Evolutionary conservation across 371 early-diverging fungal species (phyloP), one percentile per base, ranked within the genome.

Genomic region (Lichtheimia corymbifera): DNA sequence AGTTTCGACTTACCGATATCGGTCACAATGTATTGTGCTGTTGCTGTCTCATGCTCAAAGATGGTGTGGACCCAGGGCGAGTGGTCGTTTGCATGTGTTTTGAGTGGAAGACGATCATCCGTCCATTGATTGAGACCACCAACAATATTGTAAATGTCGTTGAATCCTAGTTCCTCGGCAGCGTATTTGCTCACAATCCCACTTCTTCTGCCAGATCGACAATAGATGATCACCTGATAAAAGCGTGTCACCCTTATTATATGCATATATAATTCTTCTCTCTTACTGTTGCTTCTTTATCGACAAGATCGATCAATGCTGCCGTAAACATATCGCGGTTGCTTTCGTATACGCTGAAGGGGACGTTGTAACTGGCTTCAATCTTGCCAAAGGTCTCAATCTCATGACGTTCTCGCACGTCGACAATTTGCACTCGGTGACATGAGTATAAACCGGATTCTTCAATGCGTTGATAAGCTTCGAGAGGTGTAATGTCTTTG

Each of bases 41-140:
- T 77, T 50, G 74, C 80, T 5, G 80, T 80, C 9, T 74, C 75
- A 20, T 30, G 27, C 22, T 77, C 80, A 55, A 80, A 66, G 9
- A 80, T 41, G 13, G 75, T 69, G 55, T 77, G 77, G 1, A 80
- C 72, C 73, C 77, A 74, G 49, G 80, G 77, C 5, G 80, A 76
- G 55, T 80, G 80, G 17, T 80, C 76, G 15, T 76, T 74, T 43
- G 62, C 59, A 22, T 66, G 73, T 12, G 74, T 56, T 28, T 71
- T 63, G 13, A 74, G 49, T 20, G 79, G 76, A 7, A 71, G 65
- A 1, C 62, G 58, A 41, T 67, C 65, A 4, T 63, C 70, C 9
- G 42, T 24, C 79, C 79, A 79, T 61, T 57, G 68, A 28, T 53
- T 63, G 4, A 74, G 49, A 2, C 80, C 77, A 3, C 75, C 80